Conservation (phyloP, 352 stramenopile genomes). For the Thraustochytrium striatum region DNA sequence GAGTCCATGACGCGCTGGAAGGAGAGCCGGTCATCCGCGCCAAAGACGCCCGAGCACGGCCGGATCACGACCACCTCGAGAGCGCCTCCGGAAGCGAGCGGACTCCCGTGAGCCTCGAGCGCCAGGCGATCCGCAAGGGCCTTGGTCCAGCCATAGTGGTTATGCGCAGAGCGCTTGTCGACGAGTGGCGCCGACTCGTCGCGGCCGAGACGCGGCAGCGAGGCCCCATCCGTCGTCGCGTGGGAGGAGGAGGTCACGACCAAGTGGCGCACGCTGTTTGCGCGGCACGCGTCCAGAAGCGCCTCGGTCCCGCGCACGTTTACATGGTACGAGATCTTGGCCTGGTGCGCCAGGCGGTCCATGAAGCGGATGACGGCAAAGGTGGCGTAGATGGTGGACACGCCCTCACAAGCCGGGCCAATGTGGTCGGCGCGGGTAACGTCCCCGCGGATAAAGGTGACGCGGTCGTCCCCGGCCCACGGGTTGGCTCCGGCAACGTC, state of each 20-base stretch:
- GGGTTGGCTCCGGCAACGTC: neutral
- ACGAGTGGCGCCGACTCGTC: slow-evolving; percentile 7
- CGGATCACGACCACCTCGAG: slow-evolving; percentile 32
- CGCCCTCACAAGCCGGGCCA: neutral
- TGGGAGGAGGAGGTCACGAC: slow-evolving; percentile 39
- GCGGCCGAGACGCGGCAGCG: slow-evolving; percentile 4
- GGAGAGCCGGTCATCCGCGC: slow-evolving; percentile 31
- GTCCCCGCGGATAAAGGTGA: slow-evolving; percentile 10
- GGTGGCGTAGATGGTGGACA: slow-evolving; percentile 31
- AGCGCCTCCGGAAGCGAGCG: neutral
- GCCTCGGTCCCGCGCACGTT: slow-evolving; percentile 34
- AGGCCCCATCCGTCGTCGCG: slow-evolving; percentile 37
- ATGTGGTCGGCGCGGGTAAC: slow-evolving; percentile 8
- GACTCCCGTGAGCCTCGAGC: slow-evolving; percentile 3
- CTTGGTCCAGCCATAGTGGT: slow-evolving; percentile 43
- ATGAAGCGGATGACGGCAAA: slow-evolving; percentile 49
- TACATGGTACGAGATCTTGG: slow-evolving; percentile 32
- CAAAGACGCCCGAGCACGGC: slow-evolving; percentile 43
- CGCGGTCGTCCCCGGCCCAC: neutral
- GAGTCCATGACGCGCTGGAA: slow-evolving; percentile 29
- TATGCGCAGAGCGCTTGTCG: neutral
- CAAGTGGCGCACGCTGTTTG: neutral
- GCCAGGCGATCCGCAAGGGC: slow-evolving; percentile 4
- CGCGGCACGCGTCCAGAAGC: slow-evolving; percentile 15
- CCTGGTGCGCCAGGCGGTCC: slow-evolving; percentile 42